Evolutionary conservation across 495 filamentous ascomycete species (phyloP).

Genomic region (Podospora sp.): DNA sequence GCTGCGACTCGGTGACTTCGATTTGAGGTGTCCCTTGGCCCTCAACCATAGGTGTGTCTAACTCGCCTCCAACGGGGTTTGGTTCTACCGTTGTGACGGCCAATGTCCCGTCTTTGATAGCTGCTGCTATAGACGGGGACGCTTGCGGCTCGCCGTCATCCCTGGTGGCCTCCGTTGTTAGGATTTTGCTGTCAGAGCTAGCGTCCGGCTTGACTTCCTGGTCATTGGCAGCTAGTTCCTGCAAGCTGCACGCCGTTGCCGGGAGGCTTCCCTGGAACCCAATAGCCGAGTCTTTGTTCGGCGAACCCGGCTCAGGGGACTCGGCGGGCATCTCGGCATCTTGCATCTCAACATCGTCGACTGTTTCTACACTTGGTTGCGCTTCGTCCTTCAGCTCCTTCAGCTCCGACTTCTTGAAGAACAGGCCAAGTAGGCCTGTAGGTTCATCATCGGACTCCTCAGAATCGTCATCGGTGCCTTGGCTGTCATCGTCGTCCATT

Average conservation of each 20-base stretch:
- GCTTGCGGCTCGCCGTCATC: background rate
- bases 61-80: background rate
- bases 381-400: conserved; percentile 43
- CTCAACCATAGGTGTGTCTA: conserved; percentile 51
- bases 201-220: too few relatives aligned
- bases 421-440: conserved; percentile 69
- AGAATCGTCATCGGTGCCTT: conserved; percentile 48
- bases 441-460: conserved; percentile 57
- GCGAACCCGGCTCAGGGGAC: conserved; percentile 22
- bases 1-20: conserved; percentile 27
- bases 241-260: background rate
- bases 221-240: conserved; percentile 25
- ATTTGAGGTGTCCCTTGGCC: conserved; percentile 23
- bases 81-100: background rate
- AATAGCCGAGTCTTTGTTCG: background rate
- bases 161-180: background rate
- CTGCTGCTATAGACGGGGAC: too few relatives aligned
- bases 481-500: conserved; percentile 49
- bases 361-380: conserved; percentile 15
- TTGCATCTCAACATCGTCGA: conserved; percentile 37
- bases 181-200: background rate
- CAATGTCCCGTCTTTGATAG: too few relatives aligned
- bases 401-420: conserved; percentile 52
- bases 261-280: background rate
- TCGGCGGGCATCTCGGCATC: conserved; percentile 27